Conservation (phyloP, 257 asterid species). For the Datura wrightii region DNA sequence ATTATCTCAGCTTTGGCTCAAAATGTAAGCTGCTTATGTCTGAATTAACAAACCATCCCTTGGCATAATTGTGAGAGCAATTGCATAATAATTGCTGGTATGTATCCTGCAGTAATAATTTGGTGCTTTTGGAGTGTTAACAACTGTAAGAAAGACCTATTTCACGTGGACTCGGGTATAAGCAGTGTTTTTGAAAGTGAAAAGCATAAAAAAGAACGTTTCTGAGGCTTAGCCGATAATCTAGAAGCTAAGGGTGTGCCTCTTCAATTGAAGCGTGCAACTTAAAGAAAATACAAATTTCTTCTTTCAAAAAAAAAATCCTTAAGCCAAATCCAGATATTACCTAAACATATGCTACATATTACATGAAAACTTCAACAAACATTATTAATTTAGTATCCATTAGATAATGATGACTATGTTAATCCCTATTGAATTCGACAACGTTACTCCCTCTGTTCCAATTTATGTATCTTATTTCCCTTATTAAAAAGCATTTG, state of each 20-base stretch:
- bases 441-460: background rate
- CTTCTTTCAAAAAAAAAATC: background rate
- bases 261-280: background rate
- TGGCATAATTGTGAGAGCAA: slow-evolving; percentile 12
- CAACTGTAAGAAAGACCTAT: slow-evolving; percentile 2
- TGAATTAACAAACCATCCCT: slow-evolving; percentile 5
- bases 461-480: background rate
- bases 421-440: background rate
- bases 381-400: background rate
- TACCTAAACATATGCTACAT: background rate
- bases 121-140: slow-evolving; percentile 14
- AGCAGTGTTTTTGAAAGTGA: slow-evolving; percentile 12
- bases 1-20: background rate
- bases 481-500: background rate
- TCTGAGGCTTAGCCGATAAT: background rate
- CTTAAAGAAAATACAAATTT: background rate
- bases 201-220: background rate
- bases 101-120: background rate
- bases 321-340: background rate
- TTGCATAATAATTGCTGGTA: background rate
- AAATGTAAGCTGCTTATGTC: background rate
- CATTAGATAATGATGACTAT: background rate
- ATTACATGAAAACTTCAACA: background rate
- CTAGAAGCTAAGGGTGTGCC: slow-evolving; percentile 7
- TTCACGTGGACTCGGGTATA: background rate